Evolutionary conservation across 2,329 filamentous ascomycete species (phyloP).

Genomic region (Cercospora beticola): DNA sequence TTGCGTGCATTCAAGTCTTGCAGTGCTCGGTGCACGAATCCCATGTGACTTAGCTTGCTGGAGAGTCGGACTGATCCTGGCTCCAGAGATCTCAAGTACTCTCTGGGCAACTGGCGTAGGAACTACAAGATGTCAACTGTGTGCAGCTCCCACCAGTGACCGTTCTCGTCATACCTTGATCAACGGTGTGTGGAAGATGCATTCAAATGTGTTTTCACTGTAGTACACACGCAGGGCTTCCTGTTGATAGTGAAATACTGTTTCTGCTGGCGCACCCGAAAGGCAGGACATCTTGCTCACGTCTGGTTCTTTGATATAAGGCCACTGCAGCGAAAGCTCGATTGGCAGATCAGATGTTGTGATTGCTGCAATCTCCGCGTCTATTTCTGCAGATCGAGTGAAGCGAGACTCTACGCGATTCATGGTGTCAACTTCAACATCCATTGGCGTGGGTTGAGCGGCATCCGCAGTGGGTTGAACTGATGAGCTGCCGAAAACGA

Average conservation of each 20-base stretch:
- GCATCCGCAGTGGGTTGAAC: background rate
- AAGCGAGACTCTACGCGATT: background rate
- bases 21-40: constrained; percentile 6
- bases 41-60: constrained; percentile 2
- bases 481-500: background rate
- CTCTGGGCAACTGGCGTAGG: background rate
- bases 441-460: background rate
- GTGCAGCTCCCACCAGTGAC: background rate
- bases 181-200: constrained; percentile 6
- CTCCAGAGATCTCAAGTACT: background rate
- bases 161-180: constrained; percentile 1
- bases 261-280: background rate
- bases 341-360: background rate
- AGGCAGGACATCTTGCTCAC: background rate
- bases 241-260: background rate
- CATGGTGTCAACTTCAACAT: background rate
- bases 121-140: background rate
- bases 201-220: constrained; percentile 6
- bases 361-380: background rate
- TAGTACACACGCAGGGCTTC: constrained; percentile 5
- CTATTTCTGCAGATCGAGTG: background rate
- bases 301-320: background rate
- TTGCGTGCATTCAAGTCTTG: constrained; percentile 11
- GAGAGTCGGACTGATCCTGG: constrained; percentile 8
- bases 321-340: background rate